Evolutionary conservation across 2,329 filamentous ascomycete genomes (phyloP), one percentile per base, ranked within the genome.

Genomic region (Aspergillus bombycis): DNA sequence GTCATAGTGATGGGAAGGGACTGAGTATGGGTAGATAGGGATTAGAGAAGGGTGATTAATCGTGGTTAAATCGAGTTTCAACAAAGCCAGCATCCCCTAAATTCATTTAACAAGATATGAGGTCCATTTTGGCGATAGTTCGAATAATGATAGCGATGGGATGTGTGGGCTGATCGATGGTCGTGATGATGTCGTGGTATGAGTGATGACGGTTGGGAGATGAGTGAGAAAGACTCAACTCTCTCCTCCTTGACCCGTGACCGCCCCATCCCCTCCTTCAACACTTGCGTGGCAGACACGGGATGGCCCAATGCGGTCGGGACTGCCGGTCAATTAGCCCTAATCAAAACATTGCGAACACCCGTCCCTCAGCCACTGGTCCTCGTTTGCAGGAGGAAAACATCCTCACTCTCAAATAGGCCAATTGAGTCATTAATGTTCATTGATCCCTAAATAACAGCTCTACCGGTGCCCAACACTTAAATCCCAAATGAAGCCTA

Each of bases 1-100:
- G 75, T 76, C 74, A 76, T 77, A 64, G 65, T 46, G 59, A 54
- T 48, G 60, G 56, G 57, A 59, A 50, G 58, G 30, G 54, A 57
- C 56, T 52, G 34, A 55, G 32, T n/a, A 34, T 46, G 32, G 38
- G 38, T 26, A 36, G 4, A 46, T 60, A 59, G 57, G 62, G 56
- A 52, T 52, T 21, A 21, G 21, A 32, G 19, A 14, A 34, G 6
- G 48, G 28, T 11, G 12, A 16, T 26, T 14, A 48, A 48, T 48
- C 21, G 45, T 26, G 45, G 12, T 19, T 19, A 48, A 48, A 58
- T 46, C 36, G 34, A 50, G 38, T 57, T 62, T 62, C 61, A 62
- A 61, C 21, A 46, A 23, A 55, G 26, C 36, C 26, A 41, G 21
- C 46, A 28, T n/a, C 30, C 30, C 23, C 55, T 58, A 28, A 53